Evolutionary conservation across 202 grass and related monocot species (phyloP), one percentile per base, ranked within the genome.

Genomic region (Brachypodium distachyon): DNA sequence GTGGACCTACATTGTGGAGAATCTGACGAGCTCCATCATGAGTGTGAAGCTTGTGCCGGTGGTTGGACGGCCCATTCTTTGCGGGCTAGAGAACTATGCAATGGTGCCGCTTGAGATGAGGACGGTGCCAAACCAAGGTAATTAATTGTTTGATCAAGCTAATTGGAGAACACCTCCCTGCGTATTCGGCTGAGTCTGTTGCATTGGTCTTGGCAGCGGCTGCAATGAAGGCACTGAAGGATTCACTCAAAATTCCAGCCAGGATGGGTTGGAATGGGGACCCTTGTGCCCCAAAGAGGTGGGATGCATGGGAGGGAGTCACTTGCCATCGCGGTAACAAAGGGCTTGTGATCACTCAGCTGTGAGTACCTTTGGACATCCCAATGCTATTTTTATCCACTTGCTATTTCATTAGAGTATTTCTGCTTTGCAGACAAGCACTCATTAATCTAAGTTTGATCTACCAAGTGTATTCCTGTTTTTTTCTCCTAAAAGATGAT

Each of bases 191-290:
- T 76, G 8, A 84, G 9, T 18, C 27, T 53, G 14, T 34, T 41
- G 6, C 1, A 12, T 50, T 84, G 37, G 14, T 81, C 50, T 77
- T 67, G 39, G 36, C 74, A 99, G 96, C 82, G 39, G 70, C 82
- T 74, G 96, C 96, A 36, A 95, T 99, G 96, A 92, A 84, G 74
- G 80, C 83, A 3, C 22, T 99, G 13, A 99, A 95, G 77, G 92
- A 93, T 33, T 95, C 92, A 0, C 85, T 99, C 12, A 92, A 82
- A 82, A 88, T 99, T 62, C 96, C 89, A 55, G 67, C 87, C 14
- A 99, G 96, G 84, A 99, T 99, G 96, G 91, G 96, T 8, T 99
- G 96, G 96, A 95, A 99, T 1, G 96, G 96, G 2, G 96, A 99
- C 18, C 96, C 96, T 5, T 99, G 96, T 58, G 89, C 96, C 0